Evolutionary conservation across 345 rosid species (phyloP), one percentile per base, ranked within the genome.

Genomic region (Hibiscus mutabilis): DNA sequence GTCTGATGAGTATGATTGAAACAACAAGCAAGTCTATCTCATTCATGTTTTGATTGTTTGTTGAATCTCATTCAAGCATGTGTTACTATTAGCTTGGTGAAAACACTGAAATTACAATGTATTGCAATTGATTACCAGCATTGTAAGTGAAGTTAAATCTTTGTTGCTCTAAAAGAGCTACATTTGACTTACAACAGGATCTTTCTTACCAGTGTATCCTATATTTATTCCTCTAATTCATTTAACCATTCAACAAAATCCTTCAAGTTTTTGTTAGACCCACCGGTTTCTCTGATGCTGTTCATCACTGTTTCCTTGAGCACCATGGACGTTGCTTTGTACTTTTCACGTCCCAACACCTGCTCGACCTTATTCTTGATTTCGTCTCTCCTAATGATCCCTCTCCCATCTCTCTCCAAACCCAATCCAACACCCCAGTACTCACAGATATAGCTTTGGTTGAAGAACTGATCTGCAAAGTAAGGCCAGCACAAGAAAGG

Each of bases 401-500:
- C 68, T 19, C 11, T 64, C 15, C 27, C 68, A 11, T 64, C 51
- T 40, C 52, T 64, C 2, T 64, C 0, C 0, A 64, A 64, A 1
- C 27, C 29, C 68, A 63, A 37, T 12, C 68, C 68, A 37, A 63
- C 47, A 19, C 46, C 24, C 68, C 68, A 64, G 21, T 37, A 11
- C 1, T 64, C 78, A 22, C 83, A 78, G 18, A 83, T 71, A 61
- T 71, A 83, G 10, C 56, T 57, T 68, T 63, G 59, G 25, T 80
- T 74, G 12, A 61, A 51, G 75, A 75, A 80, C 46, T 78, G 86
- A 29, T 83, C 77, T 4, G 77, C 75, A n/a, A 80, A 80, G 53
- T 80, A 76, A 11, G 84, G 86, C 84, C 82, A 78, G 56, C 84
- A 80, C 53, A 83, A 40, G 77, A 80, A 76, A n/a, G 81, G 82